These are phyloP conservation scores for Aquilaria sinensis DNA, from an alignment of 345 rosid species.

Conservation along the genomic window DNA sequence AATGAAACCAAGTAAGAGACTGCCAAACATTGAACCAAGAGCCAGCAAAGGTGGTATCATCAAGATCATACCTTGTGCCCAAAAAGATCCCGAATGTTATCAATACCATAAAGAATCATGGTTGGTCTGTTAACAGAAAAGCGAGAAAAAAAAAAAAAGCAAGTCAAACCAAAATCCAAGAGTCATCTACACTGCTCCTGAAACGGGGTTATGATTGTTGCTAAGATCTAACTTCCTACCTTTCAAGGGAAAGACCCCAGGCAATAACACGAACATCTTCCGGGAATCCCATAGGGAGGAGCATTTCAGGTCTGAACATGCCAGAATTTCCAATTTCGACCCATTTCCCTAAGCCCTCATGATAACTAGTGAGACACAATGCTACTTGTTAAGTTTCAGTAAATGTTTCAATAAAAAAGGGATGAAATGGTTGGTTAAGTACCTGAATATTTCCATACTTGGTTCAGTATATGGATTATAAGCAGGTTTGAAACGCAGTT, in stretches of 20 bases:
- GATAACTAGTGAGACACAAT: slow-evolving; percentile 47
- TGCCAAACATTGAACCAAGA: neutral
- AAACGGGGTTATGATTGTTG: neutral
- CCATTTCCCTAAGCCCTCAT: slow-evolving; percentile 77
- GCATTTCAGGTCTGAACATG: slow-evolving; percentile 95
- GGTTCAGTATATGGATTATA: slow-evolving; percentile 98
- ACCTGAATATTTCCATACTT: slow-evolving; percentile 97
- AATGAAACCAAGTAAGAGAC: neutral
- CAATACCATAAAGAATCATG: slow-evolving; percentile 74
- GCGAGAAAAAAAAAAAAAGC: neutral
- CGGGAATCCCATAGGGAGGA: slow-evolving; percentile 90
- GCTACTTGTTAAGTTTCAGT: neutral
- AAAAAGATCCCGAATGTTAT: slow-evolving; percentile 88
- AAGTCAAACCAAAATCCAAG: neutral
- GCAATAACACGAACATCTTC: slow-evolving; percentile 88
- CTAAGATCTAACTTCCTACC: slow-evolving; percentile 34
- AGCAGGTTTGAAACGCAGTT: slow-evolving; percentile 85
- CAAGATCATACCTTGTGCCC: slow-evolving; percentile 76
- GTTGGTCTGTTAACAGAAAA: slow-evolving; percentile 57
- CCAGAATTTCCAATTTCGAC: slow-evolving; percentile 97
- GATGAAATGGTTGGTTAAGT: slow-evolving; percentile 5
- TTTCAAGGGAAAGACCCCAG: slow-evolving; percentile 97
- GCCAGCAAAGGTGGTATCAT: neutral
- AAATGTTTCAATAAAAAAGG: neutral
- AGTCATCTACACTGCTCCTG: neutral